Percentiles rank a stretch among this genome's conserved stretches.
Conservation (phyloP, 202 grass and related monocot genomes). For the Tripidium arundinaceum region DNA sequence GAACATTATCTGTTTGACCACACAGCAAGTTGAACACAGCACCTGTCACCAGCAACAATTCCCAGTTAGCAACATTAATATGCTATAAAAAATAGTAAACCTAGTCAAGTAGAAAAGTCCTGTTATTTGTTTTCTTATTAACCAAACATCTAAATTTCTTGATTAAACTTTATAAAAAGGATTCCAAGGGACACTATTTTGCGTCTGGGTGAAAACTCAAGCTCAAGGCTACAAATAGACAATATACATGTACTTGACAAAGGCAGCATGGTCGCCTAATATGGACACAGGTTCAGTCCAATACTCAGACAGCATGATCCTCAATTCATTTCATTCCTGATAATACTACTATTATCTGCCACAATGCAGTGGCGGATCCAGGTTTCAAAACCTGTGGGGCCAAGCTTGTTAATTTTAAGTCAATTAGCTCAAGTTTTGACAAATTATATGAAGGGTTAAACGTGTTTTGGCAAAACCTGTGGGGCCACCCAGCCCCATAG, state of each 20-base stretch:
- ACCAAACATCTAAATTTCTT: neutral
- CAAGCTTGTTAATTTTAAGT: no score
- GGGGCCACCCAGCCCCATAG: no score
- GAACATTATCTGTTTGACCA: conserved; percentile 47
- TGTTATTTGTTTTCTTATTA: neutral
- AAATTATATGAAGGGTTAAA: no score
- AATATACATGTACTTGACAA: neutral
- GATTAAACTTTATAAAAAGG: neutral
- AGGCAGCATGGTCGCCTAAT: neutral
- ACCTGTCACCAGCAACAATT: conserved; percentile 46
- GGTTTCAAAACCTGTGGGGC: no score
- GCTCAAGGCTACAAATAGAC: neutral
- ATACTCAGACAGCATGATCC: neutral
- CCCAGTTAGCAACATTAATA: neutral
- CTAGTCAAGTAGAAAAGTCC: neutral
- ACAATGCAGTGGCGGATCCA: no score
- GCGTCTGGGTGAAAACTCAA: neutral
- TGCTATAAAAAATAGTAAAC: neutral
- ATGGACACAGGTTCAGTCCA: neutral
- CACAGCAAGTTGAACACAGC: conserved; percentile 94
- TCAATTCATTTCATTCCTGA: neutral
- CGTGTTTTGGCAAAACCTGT: no score
- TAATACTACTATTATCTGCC: neutral
- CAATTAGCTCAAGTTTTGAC: no score
- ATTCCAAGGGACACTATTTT: neutral